Evolutionary conservation across 2,329 filamentous ascomycete species (phyloP), one percentile per base, ranked within the genome.

Genomic region (Colletotrichum viniferum): DNA sequence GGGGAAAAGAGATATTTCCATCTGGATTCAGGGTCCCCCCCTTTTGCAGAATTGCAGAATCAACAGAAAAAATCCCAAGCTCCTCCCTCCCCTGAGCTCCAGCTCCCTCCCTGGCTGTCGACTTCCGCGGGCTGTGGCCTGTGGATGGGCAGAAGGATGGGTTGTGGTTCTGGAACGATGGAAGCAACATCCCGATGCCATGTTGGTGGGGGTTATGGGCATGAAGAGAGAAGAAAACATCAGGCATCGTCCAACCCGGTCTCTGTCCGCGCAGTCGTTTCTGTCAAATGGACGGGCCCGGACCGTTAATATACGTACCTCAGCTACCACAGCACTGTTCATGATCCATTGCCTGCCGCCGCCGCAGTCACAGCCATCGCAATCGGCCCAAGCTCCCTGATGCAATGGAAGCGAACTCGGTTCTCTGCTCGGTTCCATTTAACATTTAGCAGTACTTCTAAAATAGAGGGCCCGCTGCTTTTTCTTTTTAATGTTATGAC

Each of bases 11-110:
- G 43, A 52, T 52, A 52, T 52, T 52, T 52, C n/a, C 43, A 24
- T 52, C 3, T 52, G 43, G 8, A n/a, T 26, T 75, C 69, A 72
- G 69, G 69, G 73, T 67, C 73, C 26, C 73, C 72, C 69, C 30
- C 21, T 58, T 55, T 13, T 1, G 38, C 63, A n/a, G 28, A 18
- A 26, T 18, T 62, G 28, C 32, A 21, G n/a, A 32, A 32, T 62
- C 1, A 1, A 32, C 58, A 28, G 55, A 58, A 26, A 16, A 62
- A 62, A 13, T 62, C 58, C 24, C 36, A 56, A 69, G 67, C 55
- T 61, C 64, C 64, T 55, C 30, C 21, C 38, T 16, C 32, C 38
- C 38, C 38, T 36, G 60, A 55, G 52, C 48, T 71, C 36, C 52
- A 66, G 32, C 21, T 28, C 14, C 67, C 4, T 61, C 7, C 30